Conservation (phyloP, 2,329 filamentous ascomycete genomes). For the Cyphellophora europaea region DNA sequence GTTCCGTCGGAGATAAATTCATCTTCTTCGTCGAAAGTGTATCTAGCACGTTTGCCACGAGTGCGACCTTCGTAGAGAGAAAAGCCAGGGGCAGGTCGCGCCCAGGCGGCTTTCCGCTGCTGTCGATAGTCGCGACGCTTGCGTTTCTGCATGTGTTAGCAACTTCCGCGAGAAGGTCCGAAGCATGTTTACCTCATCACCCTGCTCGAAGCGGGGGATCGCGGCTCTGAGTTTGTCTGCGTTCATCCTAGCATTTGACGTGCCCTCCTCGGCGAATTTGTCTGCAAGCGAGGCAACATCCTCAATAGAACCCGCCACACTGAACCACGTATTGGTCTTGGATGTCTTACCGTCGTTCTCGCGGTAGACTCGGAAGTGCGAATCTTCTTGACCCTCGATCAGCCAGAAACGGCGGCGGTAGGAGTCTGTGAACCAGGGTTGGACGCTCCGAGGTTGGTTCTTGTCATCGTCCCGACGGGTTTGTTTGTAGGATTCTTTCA, state of each 20-base stretch:
- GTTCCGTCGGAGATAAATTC: slow-evolving; percentile 53
- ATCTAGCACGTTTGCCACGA: slow-evolving; percentile 89
- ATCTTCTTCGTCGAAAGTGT: slow-evolving; percentile 86
- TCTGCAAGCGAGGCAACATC: slow-evolving; percentile 68
- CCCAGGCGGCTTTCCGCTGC: slow-evolving; percentile 76
- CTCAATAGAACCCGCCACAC: slow-evolving; percentile 80
- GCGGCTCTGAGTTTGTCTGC: slow-evolving; percentile 69
- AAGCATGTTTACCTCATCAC: slow-evolving; percentile 59
- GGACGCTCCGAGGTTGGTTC: slow-evolving; percentile 82
- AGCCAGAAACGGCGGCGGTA: slow-evolving; percentile 90
- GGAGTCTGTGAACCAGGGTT: slow-evolving; percentile 82
- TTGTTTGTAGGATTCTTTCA: slow-evolving; percentile 84
- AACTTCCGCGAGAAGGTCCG: slow-evolving; percentile 11
- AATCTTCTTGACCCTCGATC: slow-evolving; percentile 89
- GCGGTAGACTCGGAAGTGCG: slow-evolving; percentile 83
- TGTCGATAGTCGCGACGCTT: slow-evolving; percentile 86
- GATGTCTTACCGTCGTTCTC: slow-evolving; percentile 72
- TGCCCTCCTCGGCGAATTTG: slow-evolving; percentile 70
- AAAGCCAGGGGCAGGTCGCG: slow-evolving; percentile 77
- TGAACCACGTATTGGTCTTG: slow-evolving; percentile 79
- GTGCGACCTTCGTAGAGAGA: slow-evolving; percentile 95
- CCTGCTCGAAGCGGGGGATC: slow-evolving; percentile 82
- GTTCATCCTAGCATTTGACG: slow-evolving; percentile 62
- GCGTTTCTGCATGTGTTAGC: too few species aligned
- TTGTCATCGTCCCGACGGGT: slow-evolving; percentile 65